Conservation (phyloP, 2,329 filamentous ascomycete genomes). For the Ophidiomyces ophidiicola region DNA sequence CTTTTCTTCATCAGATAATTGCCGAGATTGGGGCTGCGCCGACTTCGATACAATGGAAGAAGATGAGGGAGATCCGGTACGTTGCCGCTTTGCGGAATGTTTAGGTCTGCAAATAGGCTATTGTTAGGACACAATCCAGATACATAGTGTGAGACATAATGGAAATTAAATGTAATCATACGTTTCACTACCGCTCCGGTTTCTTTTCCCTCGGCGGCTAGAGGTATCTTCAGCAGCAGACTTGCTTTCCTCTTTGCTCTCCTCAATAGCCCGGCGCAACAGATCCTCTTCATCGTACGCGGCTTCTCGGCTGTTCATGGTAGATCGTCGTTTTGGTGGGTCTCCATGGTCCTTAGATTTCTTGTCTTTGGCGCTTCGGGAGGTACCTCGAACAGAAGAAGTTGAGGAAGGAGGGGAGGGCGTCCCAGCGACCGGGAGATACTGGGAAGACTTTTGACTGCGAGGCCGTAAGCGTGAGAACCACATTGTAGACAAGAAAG, state of each 20-base stretch:
- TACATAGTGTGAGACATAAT: constrained; percentile 8
- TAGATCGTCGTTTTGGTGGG: constrained; percentile 69
- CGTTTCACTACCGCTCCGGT: constrained; percentile 88
- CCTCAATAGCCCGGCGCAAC: constrained; percentile 77
- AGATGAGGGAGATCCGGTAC: constrained; percentile 64
- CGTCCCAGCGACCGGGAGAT: constrained; percentile 47
- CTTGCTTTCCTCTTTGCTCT: constrained; percentile 72
- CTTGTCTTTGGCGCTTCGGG: constrained; percentile 30
- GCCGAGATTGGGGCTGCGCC: constrained; percentile 34
- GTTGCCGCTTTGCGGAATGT: constrained; percentile 63
- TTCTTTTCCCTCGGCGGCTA: constrained; percentile 62
- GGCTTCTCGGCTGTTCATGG: constrained; percentile 92
- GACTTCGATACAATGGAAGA: constrained; percentile 41
- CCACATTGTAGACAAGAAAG: constrained; percentile 12
- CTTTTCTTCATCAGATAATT: constrained; percentile 56
- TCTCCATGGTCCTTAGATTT: constrained; percentile 41
- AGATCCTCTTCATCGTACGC: constrained; percentile 93
- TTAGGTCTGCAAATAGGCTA: constrained; percentile 47
- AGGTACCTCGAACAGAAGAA: constrained; percentile 31
- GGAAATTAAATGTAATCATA: constrained; percentile 42
- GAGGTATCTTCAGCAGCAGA: constrained; percentile 42
- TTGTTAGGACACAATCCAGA: constrained; percentile 10
- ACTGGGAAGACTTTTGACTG: constrained; percentile 52
- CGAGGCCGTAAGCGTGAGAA: constrained; percentile 22
- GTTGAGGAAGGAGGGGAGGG: constrained; percentile 34